These are phyloP conservation scores for Colletotrichum sojae DNA, from an alignment of 2,329 filamentous ascomycete genomes.

Conservation along the genomic window DNA sequence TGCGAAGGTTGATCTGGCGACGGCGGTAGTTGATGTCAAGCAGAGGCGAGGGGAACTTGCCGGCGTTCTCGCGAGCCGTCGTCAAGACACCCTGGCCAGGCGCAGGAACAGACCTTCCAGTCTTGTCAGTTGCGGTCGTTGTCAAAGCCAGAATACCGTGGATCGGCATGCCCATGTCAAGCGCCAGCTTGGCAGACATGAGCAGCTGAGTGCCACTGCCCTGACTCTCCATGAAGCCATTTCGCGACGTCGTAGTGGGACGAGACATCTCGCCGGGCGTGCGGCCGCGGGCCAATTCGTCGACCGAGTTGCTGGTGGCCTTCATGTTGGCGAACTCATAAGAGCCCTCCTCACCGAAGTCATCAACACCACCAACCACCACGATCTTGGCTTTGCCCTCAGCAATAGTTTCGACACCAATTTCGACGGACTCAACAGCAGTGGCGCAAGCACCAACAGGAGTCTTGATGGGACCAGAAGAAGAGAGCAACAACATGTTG, in stretches of 20 bases:
- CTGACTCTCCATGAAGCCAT: constrained; percentile 99
- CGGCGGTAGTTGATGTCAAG: constrained; percentile 98
- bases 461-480: constrained; percentile 98
- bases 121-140: constrained; percentile 98
- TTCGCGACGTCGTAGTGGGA: constrained; percentile 95
- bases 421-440: constrained; percentile 96
- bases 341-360: constrained; percentile 98
- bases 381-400: constrained; percentile 98
- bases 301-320: constrained; percentile 97
- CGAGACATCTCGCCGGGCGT: constrained; percentile 98
- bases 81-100: constrained; percentile 97
- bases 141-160: constrained; percentile 95
- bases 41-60: constrained; percentile 94
- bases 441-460: constrained; percentile 98
- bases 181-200: constrained; percentile 95
- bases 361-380: constrained; percentile 98
- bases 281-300: constrained; percentile 95
- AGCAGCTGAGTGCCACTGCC: constrained; percentile 98
- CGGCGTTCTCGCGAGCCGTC: constrained; percentile 89
- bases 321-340: constrained; percentile 99
- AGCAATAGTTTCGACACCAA: constrained; percentile 98
- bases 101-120: constrained; percentile 95
- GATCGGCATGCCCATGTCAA: constrained; percentile 99
- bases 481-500: constrained; percentile 98
- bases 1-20: constrained; percentile 93